Base-by-base conservation (phyloP, 805 yeast species). In the Maudiozyma serrabonitensis region DNA sequence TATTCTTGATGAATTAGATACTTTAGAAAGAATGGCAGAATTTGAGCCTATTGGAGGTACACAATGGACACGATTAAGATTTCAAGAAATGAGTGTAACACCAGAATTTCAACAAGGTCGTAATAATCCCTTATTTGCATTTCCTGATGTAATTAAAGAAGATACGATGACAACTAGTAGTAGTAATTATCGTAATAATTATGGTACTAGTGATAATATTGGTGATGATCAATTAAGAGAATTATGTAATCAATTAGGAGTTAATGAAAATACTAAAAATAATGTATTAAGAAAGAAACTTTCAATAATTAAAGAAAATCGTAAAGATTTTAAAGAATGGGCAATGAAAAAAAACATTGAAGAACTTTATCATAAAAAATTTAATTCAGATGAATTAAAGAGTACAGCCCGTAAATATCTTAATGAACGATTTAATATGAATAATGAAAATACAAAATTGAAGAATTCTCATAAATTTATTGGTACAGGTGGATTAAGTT, bases 401-500 rank as follows among this genome's bases (percentile, higher is more conserved):
- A 65, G 61, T 28, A 70, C 69, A 50, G 68, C 75, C 6, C 58
- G 69, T n/a, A 67, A 68, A 44, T 77, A 74, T 56, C 52, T 78
- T 35, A 62, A 62, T 40, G 59, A 57, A 37, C 46, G 41, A 25
- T 19, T 49, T 12, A 37, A 42, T 31, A 34, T 39, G 4, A 13
- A 16, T 31, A 28, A 26, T 13, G 37, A 26, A 6, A 32, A 16
- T 38, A 15, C 25, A 3, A 58, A 58, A 35, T 45, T 52, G 19
- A 51, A 54, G 25, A 50, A 54, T 25, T 41, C 50, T 8, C 54
- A 53, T 41, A 63, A 64, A 26, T 63, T 79, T 43, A 75, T 82
- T 48, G 95, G 89, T 32, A 78, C 85, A 7, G 95, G 84, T 28
- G 95, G 95, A 6, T 73, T 87, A 52, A 76, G 87, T 1, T 87